phyloP scores from a whole-genome alignment of 2,329 filamentous ascomycete genomes.

The Sclerotinia sclerotiorum region DNA sequence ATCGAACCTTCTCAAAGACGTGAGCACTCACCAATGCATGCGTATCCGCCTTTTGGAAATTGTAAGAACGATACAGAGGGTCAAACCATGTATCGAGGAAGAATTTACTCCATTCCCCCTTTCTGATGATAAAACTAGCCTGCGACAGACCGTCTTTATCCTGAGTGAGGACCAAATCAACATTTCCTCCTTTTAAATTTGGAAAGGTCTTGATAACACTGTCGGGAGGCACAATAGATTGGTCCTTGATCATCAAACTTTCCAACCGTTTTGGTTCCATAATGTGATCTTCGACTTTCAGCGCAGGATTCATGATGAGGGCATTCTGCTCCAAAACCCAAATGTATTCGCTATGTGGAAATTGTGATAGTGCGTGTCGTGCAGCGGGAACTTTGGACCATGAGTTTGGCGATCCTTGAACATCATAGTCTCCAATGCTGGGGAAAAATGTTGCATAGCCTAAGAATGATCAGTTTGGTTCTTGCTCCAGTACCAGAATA shows the following conservation, averaged over 20 bases:
- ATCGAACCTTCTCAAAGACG: conserved; percentile 1
- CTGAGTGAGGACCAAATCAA: conserved; percentile 82
- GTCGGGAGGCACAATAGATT: conserved; percentile 87
- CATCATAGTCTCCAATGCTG: conserved; percentile 72
- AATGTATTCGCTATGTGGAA: conserved; percentile 75
- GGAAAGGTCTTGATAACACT: conserved; percentile 95
- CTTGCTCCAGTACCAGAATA: conserved; percentile 7
- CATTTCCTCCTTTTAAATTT: conserved; percentile 72
- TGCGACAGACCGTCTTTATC: conserved; percentile 76
- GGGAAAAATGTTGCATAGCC: conserved; percentile 87
- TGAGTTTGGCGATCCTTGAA: conserved; percentile 57
- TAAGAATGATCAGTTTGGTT: conserved; percentile 42
- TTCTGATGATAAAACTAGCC: conserved; percentile 75
- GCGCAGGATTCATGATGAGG: conserved; percentile 80
- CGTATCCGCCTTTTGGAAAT: conserved; percentile 90
- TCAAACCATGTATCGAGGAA: conserved; percentile 96
- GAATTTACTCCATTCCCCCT: conserved; percentile 88
- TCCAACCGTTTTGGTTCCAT: conserved; percentile 68
- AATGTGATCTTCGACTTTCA: conserved; percentile 69
- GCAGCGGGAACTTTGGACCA: conserved; percentile 83
- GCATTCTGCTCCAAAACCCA: conserved; percentile 86
- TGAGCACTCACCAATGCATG: conserved; percentile 73
- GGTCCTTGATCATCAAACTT: conserved; percentile 77
- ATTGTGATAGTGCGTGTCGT: conserved; percentile 81
- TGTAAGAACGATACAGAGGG: conserved; percentile 88